Evolutionary conservation across 176 grass and related monocot genomes (phyloP).

Genomic region (Oryza glumipatula): DNA sequence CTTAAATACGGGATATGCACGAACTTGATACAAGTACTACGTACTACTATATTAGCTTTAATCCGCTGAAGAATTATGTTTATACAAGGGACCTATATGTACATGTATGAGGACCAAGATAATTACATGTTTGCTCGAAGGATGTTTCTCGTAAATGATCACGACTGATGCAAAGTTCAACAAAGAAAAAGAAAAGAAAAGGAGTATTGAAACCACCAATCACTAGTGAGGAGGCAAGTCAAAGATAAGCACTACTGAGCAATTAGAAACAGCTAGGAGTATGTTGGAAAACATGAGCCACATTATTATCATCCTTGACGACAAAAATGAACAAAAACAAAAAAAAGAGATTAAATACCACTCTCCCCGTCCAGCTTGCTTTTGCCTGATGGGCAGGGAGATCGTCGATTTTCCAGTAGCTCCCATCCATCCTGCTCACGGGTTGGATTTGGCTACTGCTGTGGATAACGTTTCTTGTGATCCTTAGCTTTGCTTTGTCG

Average conservation of each 20-base stretch:
- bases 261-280: background rate
- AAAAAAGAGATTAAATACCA: background rate
- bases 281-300: background rate
- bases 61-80: background rate
- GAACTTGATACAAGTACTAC: too few relatives aligned
- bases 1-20: too few relatives aligned
- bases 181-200: background rate
- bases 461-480: slow-evolving; percentile 37
- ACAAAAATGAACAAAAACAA: background rate
- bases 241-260: background rate
- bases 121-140: background rate
- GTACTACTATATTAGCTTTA: background rate
- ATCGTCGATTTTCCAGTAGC: background rate
- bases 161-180: background rate
- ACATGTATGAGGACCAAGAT: too few relatives aligned
- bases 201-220: background rate
- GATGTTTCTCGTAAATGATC: background rate
- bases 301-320: background rate
- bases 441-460: slow-evolving; percentile 10
- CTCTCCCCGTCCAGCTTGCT: background rate
- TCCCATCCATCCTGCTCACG: slow-evolving; percentile 20
- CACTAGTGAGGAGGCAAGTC: background rate
- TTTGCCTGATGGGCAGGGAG: background rate
- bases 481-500: slow-evolving; percentile 6
- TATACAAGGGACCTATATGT: too few relatives aligned